A percentile compares a stretch with the other conserved stretches of the same genome.
These are phyloP conservation scores for Elymus sibiricus DNA, from an alignment of 176 grass and related monocot genomes.

Conservation along the genomic window DNA sequence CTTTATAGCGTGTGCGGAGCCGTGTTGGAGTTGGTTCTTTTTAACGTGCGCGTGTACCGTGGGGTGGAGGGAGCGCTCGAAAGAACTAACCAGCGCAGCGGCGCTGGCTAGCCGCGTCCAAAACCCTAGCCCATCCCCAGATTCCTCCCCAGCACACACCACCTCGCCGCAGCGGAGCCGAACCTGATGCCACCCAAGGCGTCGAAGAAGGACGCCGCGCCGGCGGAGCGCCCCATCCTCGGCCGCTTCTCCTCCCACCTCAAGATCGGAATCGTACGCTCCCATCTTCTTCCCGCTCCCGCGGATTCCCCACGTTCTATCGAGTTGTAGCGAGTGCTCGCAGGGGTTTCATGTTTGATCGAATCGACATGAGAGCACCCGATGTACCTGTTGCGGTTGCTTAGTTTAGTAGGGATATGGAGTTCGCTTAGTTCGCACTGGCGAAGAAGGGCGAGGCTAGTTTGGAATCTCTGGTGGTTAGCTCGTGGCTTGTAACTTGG, in stretches of 20 bases:
- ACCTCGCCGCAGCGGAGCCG: neutral
- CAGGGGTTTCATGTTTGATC: neutral
- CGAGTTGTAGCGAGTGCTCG: neutral
- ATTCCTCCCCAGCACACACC: neutral
- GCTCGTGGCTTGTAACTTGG: neutral
- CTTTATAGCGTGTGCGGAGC: no score
- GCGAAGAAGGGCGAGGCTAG: neutral
- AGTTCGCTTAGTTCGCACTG: neutral
- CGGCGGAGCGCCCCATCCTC: conserved; percentile 79
- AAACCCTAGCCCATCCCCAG: conserved; percentile 4
- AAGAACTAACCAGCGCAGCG: no score
- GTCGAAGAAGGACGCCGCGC: conserved; percentile 72
- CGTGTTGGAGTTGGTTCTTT: no score
- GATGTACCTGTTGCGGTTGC: neutral
- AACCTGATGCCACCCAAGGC: conserved; percentile 78
- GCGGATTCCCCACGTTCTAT: neutral
- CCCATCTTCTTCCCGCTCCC: neutral
- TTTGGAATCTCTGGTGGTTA: neutral
- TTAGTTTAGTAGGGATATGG: neutral
- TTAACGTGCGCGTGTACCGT: no score
- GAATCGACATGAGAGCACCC: neutral
- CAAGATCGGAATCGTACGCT: conserved; percentile 94
- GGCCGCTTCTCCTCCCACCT: conserved; percentile 97
- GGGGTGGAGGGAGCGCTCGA: no score
- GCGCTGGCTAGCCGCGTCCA: no score